A percentile compares a stretch with the other conserved stretches of the same genome.
Evolutionary conservation across 495 filamentous ascomycete species (phyloP).

Genomic region (Penicillium crystallinum): DNA sequence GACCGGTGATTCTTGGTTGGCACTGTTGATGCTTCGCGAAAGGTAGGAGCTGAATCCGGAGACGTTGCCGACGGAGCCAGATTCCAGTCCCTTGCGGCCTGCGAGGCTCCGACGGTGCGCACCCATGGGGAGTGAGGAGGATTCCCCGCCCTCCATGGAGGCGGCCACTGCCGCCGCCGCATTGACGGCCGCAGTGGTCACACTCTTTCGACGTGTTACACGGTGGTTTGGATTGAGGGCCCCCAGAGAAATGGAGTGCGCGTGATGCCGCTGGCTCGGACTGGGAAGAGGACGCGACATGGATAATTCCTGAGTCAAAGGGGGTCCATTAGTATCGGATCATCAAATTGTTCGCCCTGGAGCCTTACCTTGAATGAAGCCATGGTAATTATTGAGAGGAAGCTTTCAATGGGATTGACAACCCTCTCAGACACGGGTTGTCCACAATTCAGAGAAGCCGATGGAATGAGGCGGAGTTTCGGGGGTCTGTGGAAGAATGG

Average conservation of each 20-base stretch:
- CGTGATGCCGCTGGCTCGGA: slow-evolving; percentile 65
- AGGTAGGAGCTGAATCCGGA: slow-evolving; percentile 39
- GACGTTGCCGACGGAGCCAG: slow-evolving; percentile 34
- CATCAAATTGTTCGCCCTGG: too few species aligned
- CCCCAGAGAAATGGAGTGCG: slow-evolving; percentile 75
- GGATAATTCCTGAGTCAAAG: slow-evolving; percentile 37
- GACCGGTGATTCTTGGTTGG: slow-evolving; percentile 46
- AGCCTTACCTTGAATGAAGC: slow-evolving; percentile 47
- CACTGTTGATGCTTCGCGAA: slow-evolving; percentile 47
- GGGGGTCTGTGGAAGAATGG: slow-evolving; percentile 1
- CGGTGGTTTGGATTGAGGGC: slow-evolving; percentile 77
- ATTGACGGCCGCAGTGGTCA: slow-evolving; percentile 70
- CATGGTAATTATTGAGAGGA: slow-evolving; percentile 31
- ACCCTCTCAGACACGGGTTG: slow-evolving; percentile 20
- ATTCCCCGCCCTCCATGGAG: slow-evolving; percentile 56
- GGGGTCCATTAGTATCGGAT: slow-evolving; percentile 17
- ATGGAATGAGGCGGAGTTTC: slow-evolving; percentile 18
- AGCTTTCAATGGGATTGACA: slow-evolving; percentile 33
- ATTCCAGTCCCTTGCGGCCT: slow-evolving; percentile 44
- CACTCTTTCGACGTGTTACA: slow-evolving; percentile 90
- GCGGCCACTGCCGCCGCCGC: slow-evolving; percentile 71
- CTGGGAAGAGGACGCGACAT: slow-evolving; percentile 42
- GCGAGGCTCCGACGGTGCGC: slow-evolving; percentile 44
- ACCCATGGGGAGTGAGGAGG: slow-evolving; percentile 30
- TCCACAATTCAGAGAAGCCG: slow-evolving; percentile 24